Conservation (phyloP, 2,329 filamentous ascomycete genomes). For the Penicillium sp. region DNA sequence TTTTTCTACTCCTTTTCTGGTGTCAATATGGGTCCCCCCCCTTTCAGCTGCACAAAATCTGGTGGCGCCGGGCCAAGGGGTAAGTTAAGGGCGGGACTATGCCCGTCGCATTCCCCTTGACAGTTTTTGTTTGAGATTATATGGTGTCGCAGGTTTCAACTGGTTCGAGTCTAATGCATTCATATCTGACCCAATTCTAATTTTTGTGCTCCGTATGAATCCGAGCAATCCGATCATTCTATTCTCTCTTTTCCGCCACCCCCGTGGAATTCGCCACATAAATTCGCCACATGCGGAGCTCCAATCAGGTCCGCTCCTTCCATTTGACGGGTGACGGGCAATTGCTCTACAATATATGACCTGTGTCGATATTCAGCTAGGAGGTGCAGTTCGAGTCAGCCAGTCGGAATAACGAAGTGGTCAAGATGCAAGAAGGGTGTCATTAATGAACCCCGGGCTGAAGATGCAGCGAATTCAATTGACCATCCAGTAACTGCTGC, state of each 20-base stretch:
- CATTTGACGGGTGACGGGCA: background rate
- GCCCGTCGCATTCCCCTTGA: background rate
- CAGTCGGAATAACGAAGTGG: background rate
- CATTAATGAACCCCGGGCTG: background rate
- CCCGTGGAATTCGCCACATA: slow-evolving; percentile 8
- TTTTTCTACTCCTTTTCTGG: slow-evolving; percentile 19
- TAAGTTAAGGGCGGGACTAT: background rate
- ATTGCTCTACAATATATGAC: background rate
- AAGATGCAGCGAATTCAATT: background rate
- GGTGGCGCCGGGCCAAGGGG: slow-evolving; percentile 9
- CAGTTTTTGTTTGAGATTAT: background rate
- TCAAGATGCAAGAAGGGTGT: background rate
- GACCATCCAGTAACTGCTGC: background rate
- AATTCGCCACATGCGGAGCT: slow-evolving; percentile 8
- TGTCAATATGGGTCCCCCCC: slow-evolving; percentile 13
- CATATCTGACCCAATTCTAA: background rate
- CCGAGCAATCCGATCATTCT: background rate
- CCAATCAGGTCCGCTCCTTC: background rate
- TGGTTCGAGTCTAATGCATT: background rate
- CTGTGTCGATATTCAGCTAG: background rate
- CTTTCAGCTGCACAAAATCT: slow-evolving; percentile 21
- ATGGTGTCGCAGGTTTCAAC: background rate
- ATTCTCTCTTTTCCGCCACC: background rate
- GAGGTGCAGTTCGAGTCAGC: background rate
- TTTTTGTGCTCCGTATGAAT: background rate